Evolutionary conservation across 1,284 basidiomycete genomes (phyloP).

Genomic region (Sphagnurus paluster): DNA sequence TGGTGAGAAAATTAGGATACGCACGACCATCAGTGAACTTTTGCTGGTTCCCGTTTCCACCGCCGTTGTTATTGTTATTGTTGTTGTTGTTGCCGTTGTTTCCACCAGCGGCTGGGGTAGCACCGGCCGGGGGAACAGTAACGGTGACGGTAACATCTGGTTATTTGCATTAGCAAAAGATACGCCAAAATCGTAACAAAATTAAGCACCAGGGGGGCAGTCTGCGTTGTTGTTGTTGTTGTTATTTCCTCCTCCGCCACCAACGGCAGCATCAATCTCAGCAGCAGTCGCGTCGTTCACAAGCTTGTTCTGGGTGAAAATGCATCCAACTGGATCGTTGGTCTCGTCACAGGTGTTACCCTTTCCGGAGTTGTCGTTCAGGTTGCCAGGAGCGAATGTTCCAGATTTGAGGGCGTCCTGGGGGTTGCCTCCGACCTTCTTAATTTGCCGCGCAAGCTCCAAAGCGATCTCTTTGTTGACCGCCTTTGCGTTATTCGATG

Average conservation of each 20-base stretch:
- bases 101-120: too few relatives aligned
- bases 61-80: too few relatives aligned
- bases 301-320: constrained; percentile 58
- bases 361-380: constrained; percentile 51
- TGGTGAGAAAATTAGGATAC: constrained; percentile 14
- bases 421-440: constrained; percentile 63
- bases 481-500: constrained; percentile 54
- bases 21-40: constrained; percentile 51
- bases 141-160: constrained; percentile 12
- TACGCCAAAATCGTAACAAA: not conserved
- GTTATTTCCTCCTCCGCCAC: constrained; percentile 8
- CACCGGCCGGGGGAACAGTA: constrained; percentile 19
- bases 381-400: constrained; percentile 61
- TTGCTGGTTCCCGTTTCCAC: constrained; percentile 55
- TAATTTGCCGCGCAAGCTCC: constrained; percentile 62
- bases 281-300: constrained; percentile 55
- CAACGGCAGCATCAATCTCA: constrained; percentile 58
- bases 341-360: constrained; percentile 54
- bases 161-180: not conserved
- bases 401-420: constrained; percentile 60
- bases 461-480: constrained; percentile 64
- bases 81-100: too few relatives aligned
- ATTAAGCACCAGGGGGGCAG: constrained; percentile 11
- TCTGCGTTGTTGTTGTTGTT: constrained; percentile 1
- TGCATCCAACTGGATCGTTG: constrained; percentile 59